Evolutionary conservation across 495 filamentous ascomycete species (phyloP), one percentile per base, ranked within the genome.

Genomic region (Parathielavia appendiculata): DNA sequence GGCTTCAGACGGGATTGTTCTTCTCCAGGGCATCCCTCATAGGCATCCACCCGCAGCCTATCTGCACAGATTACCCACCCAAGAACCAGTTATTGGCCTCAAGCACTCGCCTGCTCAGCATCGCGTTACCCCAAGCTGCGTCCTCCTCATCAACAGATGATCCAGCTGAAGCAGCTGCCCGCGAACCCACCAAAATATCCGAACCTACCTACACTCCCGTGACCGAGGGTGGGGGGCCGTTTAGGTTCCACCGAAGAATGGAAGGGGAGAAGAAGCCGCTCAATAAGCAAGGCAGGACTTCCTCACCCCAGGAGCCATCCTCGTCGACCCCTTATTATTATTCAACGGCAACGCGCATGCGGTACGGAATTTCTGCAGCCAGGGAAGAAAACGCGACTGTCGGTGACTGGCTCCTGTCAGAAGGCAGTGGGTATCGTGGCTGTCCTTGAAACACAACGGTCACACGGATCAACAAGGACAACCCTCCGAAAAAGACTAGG

Each of bases 381-480:
- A 38, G 32, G 32, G 4, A 14, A n/a, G 30, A 20, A 54, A 16
- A 32, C 39, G 22, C 32, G 51, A 54, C 6, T 2, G 16, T 13
- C 16, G 23, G 13, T 54, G 5, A 54, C 51, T 54, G 51, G 35
- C 11, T 30, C 26, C 26, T 30, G 26, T 30, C 26, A 30, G 26
- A 30, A 30, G 22, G 17, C 17, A 16, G 5, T 16, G 13, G 19
- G 17, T n/a, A 12, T 12, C 34, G 10, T 19, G 19, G 8, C 9
- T 14, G 11, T 7, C 40, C 30, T 16, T 56, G 52, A 54, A 45
- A 54, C 39, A 20, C 9, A 54, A 52, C 51, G 22, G 51, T 53
- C 38, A 19, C 51, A 41, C 51, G 5, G 51, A 41, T 32, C 38
- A 19, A 14, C 48, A 20, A 38, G 32, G 32, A 3, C n/a, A 14